These are phyloP conservation scores for Wallacemonas sp. DNA, from an alignment of 208 protist genomes.

Conservation along the genomic window DNA sequence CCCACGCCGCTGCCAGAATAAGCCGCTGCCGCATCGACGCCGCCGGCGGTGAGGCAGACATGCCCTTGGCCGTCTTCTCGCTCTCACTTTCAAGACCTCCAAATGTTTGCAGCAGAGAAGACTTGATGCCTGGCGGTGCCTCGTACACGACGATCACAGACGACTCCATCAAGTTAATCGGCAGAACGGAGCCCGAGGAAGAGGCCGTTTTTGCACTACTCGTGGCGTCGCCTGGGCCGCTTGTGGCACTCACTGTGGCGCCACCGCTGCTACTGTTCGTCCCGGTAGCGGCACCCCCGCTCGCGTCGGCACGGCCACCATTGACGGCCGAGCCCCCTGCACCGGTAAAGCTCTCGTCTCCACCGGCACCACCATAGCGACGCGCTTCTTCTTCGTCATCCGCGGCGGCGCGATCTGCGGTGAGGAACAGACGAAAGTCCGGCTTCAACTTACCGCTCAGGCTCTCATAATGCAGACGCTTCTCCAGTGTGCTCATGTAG, in stretches of 20 bases:
- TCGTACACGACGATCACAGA: constrained; percentile 95
- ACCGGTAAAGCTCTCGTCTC: too few species aligned
- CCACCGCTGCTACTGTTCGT: neutral
- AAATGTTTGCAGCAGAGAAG: constrained; percentile 91
- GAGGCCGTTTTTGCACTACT: neutral
- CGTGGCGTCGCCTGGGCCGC: neutral
- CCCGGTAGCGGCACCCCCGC: neutral
- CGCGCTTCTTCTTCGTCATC: constrained; percentile 20
- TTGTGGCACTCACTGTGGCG: neutral
- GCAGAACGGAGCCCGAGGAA: constrained; percentile 30
- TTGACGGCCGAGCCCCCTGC: constrained; percentile 5
- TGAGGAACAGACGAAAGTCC: constrained; percentile 97
- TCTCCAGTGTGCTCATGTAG: constrained; percentile 96
- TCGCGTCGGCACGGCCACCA: constrained; percentile 2
- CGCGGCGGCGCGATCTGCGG: constrained; percentile 90
- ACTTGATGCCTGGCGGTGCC: constrained; percentile 95
- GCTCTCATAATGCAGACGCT: constrained; percentile 92
- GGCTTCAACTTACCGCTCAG: constrained; percentile 52
- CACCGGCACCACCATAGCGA: neutral
- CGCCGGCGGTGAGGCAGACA: constrained; percentile 12
- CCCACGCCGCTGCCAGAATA: constrained; percentile 97
- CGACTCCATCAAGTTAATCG: constrained; percentile 71
- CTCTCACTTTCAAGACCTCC: constrained; percentile 26
- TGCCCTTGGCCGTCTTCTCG: neutral
- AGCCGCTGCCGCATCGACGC: constrained; percentile 81